Conservation (phyloP, 306 rosid genomes). For the Cucumis hystrix region DNA sequence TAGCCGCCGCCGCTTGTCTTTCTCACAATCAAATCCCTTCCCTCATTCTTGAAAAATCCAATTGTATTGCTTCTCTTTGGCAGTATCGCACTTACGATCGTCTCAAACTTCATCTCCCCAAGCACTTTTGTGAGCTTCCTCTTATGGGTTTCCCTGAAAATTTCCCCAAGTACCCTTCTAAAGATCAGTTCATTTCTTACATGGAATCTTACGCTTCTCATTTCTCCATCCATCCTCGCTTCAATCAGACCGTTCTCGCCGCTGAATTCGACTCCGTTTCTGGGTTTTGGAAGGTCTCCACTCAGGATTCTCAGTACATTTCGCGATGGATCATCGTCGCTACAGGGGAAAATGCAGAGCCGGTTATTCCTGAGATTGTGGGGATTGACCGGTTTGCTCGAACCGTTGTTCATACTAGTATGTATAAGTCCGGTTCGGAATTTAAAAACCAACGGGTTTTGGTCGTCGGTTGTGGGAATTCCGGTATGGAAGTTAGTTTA, state of each 20-base stretch:
- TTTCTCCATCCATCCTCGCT: slow-evolving; percentile 46
- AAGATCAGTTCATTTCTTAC: slow-evolving; percentile 65
- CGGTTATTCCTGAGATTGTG: slow-evolving; percentile 35
- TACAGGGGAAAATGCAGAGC: slow-evolving; percentile 92
- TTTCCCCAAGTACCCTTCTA: slow-evolving; percentile 76
- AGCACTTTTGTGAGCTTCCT: slow-evolving; percentile 69
- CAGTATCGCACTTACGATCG: slow-evolving; percentile 63
- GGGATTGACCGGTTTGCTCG: slow-evolving; percentile 51
- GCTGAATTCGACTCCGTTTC: slow-evolving; percentile 33
- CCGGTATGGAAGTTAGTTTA: slow-evolving; percentile 99
- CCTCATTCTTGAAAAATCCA: slow-evolving; percentile 46
- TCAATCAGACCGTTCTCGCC: slow-evolving; percentile 41
- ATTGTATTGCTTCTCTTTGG: slow-evolving; percentile 82
- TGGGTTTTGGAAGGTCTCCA: slow-evolving; percentile 43
- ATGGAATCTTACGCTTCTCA: slow-evolving; percentile 58
- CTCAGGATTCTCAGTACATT: slow-evolving; percentile 27
- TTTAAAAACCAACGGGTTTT: slow-evolving; percentile 47
- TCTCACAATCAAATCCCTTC: slow-evolving; percentile 34
- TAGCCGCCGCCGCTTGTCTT: slow-evolving; percentile 79
- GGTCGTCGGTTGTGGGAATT: slow-evolving; percentile 90
- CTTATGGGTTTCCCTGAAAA: slow-evolving; percentile 37
- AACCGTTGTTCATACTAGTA: slow-evolving; percentile 40
- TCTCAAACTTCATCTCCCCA: slow-evolving; percentile 85
- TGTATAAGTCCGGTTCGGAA: slow-evolving; percentile 44
- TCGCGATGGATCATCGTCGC: slow-evolving; percentile 78